Evolutionary conservation across 176 grass and related monocot genomes (phyloP), one percentile per base, ranked within the genome.

Genomic region (Microstegium vimineum): DNA sequence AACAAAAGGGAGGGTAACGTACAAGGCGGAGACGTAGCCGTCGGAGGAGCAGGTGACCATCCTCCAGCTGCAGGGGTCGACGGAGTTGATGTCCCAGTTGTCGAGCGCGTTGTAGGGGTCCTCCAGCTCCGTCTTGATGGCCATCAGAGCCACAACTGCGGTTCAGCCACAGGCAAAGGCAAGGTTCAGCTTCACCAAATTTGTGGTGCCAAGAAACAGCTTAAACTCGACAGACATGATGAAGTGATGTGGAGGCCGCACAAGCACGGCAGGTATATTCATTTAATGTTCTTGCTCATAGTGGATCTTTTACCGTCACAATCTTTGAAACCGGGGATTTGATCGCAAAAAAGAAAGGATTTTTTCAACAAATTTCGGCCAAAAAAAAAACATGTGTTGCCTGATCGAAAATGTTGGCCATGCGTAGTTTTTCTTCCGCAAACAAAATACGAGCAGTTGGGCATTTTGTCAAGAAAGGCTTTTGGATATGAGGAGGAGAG

Each of bases 1-100:
- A 80, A 51, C 8, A 85, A 52, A 85, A 52, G 43, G 4, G 27
- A 52, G 35, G 32, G 28, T 15, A 64, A 66, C 95, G 30, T 78
- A 95, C 95, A 98, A 68, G 13, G 95, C 90, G 12, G 95, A 98
- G 78, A 98, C 95, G 67, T 86, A 95, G 84, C 95, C 95, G 28
- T 98, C 95, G 28, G 89, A 23, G 52, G 86, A 89, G 88, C 92
- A 98, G 63, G 95, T 95, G 69, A 98, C 92, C 95, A 98, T 98
- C 78, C 92, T 90, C 92, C 95, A 98, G 85, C 95, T 98, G 86
- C 95, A 98, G 75, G 95, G 95, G 77, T 98, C 95, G 70, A 98
- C 95, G 27, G 95, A 95, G 79, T 93, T 98, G 83, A 93, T 90
- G 62, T 98, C 95, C 95, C 95, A 98, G 90, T 95, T 98, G 81